Conservation (phyloP, 2,329 filamentous ascomycete genomes). For the Colletotrichum sp. region DNA sequence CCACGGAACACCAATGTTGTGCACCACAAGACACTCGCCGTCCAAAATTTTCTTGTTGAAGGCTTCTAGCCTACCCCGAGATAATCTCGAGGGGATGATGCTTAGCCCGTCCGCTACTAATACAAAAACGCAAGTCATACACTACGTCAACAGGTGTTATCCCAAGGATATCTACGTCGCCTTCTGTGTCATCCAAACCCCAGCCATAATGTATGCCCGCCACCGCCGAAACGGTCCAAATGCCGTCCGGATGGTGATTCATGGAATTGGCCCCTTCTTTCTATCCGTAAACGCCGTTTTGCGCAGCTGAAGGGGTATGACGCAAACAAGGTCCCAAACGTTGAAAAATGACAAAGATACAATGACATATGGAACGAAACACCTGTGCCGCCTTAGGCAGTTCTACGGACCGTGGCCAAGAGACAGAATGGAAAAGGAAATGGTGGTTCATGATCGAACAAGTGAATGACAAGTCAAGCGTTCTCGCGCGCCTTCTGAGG, state of each 20-base stretch:
- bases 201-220: background rate
- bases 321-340: slow-evolving; percentile 10
- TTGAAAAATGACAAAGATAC: background rate
- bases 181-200: background rate
- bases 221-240: slow-evolving; percentile 5
- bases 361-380: slow-evolving; percentile 1
- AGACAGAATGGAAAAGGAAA: background rate
- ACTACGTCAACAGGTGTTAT: background rate
- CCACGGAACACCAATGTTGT: background rate
- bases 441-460: background rate
- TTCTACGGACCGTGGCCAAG: background rate
- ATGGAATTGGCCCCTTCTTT: background rate
- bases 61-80: background rate
- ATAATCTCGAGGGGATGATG: background rate
- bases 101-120: background rate
- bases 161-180: background rate
- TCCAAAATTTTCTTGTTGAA: background rate
- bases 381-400: background rate
- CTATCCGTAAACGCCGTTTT: slow-evolving; percentile 19
- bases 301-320: slow-evolving; percentile 21
- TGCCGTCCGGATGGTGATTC: slow-evolving; percentile 3
- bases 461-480: background rate
- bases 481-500: slow-evolving; percentile 31
- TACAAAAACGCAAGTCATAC: slow-evolving; percentile 4
- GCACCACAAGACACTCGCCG: background rate